Percentiles rank a stretch among this genome's conserved stretches.
These are phyloP conservation scores for Backusella tarrabulga DNA, from an alignment of 192 early-diverging fungal genomes.

Conservation along the genomic window DNA sequence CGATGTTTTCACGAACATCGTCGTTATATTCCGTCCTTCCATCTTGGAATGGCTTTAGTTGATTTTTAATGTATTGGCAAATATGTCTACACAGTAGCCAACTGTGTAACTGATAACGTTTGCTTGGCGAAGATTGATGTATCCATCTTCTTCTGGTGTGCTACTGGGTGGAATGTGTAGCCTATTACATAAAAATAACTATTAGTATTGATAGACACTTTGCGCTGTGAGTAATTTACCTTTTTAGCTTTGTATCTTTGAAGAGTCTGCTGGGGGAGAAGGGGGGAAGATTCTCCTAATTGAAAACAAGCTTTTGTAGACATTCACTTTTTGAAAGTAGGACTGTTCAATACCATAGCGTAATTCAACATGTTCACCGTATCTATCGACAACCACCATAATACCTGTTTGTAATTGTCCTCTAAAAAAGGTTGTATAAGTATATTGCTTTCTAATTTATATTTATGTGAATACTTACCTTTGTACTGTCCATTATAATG, in stretches of 20 bases:
- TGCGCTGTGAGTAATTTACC: neutral
- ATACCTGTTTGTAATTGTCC: neutral
- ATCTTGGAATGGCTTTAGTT: neutral
- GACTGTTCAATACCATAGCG: slow-evolving; percentile 22
- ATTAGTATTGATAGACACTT: too few relatives aligned
- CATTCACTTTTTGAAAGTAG: neutral
- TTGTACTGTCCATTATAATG: too few relatives aligned
- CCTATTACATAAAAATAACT: neutral
- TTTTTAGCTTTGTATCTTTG: slow-evolving; percentile 26
- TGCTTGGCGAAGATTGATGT: slow-evolving; percentile 54
- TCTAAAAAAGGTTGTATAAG: neutral
- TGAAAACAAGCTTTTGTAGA: neutral
- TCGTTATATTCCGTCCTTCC: neutral
- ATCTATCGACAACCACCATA: neutral
- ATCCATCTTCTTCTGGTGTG: slow-evolving; percentile 17
- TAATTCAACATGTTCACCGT: neutral
- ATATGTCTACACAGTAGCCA: slow-evolving; percentile 40
- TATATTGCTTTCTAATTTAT: neutral
- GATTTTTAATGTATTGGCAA: slow-evolving; percentile 40
- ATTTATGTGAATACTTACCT: neutral
- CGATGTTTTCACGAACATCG: slow-evolving; percentile 35
- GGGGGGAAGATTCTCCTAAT: neutral
- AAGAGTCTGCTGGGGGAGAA: neutral
- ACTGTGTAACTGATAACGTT: slow-evolving; percentile 51
- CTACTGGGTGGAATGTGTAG: neutral